phyloP scores from a whole-genome alignment of 2,329 filamentous ascomycete genomes.

The Trichoderma lentiforme region DNA sequence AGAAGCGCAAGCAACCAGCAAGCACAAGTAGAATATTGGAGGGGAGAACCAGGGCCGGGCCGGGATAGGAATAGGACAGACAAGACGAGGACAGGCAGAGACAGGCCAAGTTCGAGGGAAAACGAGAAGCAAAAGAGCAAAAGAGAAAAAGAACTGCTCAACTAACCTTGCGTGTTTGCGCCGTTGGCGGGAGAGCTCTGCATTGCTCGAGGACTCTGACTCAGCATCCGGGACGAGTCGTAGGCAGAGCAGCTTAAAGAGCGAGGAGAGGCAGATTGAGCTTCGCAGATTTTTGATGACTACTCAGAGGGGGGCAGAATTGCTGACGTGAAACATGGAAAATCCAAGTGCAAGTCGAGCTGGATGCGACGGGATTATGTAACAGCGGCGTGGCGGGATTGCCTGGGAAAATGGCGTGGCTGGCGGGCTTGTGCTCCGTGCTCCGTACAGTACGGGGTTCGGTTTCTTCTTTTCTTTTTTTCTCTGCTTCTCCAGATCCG shows the following conservation, averaged over 20 bases:
- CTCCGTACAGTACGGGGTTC: background rate
- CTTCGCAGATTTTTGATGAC: conserved; percentile 17
- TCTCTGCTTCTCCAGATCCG: background rate
- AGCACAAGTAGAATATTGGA: background rate
- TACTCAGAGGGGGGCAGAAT: conserved; percentile 10
- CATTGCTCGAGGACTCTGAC: conserved; percentile 22
- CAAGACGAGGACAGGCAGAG: background rate
- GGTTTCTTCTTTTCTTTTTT: background rate
- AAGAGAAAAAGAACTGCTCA: background rate
- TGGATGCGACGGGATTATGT: conserved; percentile 21
- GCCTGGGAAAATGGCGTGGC: conserved; percentile 18
- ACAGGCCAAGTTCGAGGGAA: background rate
- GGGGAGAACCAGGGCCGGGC: background rate
- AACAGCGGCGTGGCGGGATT: conserved; percentile 17
- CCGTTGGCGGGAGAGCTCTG: conserved; percentile 21
- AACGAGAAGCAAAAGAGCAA: background rate
- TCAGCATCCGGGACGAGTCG: conserved; percentile 17
- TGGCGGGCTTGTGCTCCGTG: conserved; percentile 8
- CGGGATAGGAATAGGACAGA: background rate
- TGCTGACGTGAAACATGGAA: conserved; percentile 20
- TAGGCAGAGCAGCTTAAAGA: background rate
- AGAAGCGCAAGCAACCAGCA: background rate
- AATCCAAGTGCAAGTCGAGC: background rate
- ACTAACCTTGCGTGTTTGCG: conserved; percentile 21
- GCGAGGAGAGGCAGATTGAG: background rate